Evolutionary conservation across 805 yeast species (phyloP).

Genomic region (Cyberlindnera xylosilytica): DNA sequence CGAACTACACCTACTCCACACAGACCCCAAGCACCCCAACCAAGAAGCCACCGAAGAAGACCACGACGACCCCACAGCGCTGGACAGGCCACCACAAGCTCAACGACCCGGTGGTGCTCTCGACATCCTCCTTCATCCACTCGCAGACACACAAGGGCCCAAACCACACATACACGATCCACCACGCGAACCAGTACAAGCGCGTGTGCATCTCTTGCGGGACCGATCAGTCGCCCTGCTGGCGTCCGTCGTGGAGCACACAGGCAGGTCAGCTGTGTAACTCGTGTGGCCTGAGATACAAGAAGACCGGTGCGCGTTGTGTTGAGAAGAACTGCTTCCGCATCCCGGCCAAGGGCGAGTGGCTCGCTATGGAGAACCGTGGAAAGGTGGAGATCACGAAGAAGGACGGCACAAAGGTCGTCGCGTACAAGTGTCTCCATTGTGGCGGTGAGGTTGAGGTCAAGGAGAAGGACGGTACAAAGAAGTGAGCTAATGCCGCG

Average conservation of each 20-base stretch:
- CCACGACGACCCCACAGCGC: conserved; percentile 5
- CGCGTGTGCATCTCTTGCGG: conserved; percentile 89
- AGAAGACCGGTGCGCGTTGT: conserved; percentile 92
- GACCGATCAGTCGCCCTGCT: conserved; percentile 89
- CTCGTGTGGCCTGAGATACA: conserved; percentile 92
- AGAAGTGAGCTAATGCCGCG: neutral
- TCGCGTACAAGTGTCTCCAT: conserved; percentile 52
- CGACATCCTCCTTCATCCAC: conserved; percentile 24
- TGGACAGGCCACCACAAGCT: conserved; percentile 21
- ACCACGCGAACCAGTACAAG: conserved; percentile 25
- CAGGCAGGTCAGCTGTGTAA: conserved; percentile 94
- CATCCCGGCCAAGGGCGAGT: conserved; percentile 95
- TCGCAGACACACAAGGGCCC: conserved; percentile 28
- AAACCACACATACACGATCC: conserved; percentile 29
- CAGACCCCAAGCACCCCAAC: conserved; percentile 7
- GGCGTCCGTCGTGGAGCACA: conserved; percentile 97
- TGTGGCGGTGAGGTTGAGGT: conserved; percentile 57
- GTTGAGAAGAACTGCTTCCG: conserved; percentile 69
- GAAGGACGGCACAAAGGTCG: conserved; percentile 26
- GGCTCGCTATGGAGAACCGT: conserved; percentile 80
- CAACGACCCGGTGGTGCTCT: conserved; percentile 14
- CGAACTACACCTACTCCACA: conserved; percentile 15
- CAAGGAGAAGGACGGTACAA: conserved; percentile 20
- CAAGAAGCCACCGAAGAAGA: conserved; percentile 3
- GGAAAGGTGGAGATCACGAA: conserved; percentile 42